phyloP scores from a whole-genome alignment of 352 stramenopile species.

The Pythium sp. region DNA sequence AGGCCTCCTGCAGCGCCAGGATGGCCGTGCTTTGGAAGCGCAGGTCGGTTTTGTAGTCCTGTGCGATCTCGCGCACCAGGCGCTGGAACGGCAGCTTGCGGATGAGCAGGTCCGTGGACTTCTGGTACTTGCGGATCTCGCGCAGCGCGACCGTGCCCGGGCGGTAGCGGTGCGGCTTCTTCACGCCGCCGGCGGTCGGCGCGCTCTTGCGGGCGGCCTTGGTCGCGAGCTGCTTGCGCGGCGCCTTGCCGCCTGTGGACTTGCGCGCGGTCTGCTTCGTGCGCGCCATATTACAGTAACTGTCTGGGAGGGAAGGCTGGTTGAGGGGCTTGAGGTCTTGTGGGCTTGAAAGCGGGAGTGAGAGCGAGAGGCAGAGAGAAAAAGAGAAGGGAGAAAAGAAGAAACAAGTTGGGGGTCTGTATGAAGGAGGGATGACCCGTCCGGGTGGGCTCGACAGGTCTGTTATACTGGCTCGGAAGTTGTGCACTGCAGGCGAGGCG shows the following conservation, averaged over 20 bases:
- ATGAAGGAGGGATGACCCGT: neutral
- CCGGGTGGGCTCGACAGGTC: neutral
- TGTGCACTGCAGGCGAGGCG: constrained; percentile 3
- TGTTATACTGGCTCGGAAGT: neutral
- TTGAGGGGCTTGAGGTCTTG: constrained; percentile 8
- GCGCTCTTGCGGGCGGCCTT: neutral
- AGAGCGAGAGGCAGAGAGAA: constrained; percentile 29
- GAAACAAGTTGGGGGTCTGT: neutral
- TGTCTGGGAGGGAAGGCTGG: neutral
- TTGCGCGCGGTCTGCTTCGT: constrained; percentile 98
- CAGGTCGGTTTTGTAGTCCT: constrained; percentile 87
- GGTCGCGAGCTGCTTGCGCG: constrained; percentile 90
- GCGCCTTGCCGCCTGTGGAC: constrained; percentile 92
- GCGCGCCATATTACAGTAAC: constrained; percentile 87
- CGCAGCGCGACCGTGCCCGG: neutral
- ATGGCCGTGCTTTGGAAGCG: constrained; percentile 89
- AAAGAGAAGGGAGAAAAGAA: neutral
- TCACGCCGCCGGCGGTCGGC: neutral
- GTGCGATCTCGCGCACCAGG: constrained; percentile 90
- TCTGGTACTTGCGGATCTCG: constrained; percentile 2
- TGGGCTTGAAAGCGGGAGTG: constrained; percentile 34
- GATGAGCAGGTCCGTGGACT: constrained; percentile 73
- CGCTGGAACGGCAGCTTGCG: constrained; percentile 97
- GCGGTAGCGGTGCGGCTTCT: neutral
- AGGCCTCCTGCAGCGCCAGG: constrained; percentile 89